A percentile compares a stretch with the other conserved stretches of the same genome.
Evolutionary conservation across 2,329 filamentous ascomycete species (phyloP).

Genomic region (Trichoderma semiorbis): DNA sequence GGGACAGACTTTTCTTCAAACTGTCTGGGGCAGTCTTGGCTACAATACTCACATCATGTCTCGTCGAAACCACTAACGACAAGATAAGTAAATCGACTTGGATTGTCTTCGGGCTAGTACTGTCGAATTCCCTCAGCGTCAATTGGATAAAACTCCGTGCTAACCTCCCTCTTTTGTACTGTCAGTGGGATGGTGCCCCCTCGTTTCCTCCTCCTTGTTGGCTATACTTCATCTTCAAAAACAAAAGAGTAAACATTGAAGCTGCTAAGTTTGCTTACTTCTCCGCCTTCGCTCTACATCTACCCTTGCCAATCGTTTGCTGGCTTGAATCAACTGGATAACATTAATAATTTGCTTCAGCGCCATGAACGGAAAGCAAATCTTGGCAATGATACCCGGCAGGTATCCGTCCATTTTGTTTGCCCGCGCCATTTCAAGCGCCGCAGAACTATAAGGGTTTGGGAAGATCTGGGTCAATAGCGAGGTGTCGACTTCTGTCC

Average conservation of each 20-base stretch:
- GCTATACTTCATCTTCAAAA: too few species aligned
- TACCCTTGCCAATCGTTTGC: constrained; percentile 79
- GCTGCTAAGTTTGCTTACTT: neutral
- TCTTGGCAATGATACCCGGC: constrained; percentile 66
- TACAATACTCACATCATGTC: too few species aligned
- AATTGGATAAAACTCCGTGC: too few species aligned
- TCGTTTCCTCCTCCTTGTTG: too few species aligned
- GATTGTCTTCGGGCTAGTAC: neutral
- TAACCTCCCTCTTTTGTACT: too few species aligned
- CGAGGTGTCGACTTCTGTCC: constrained; percentile 64
- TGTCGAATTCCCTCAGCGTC: too few species aligned
- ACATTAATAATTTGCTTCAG: constrained; percentile 91
- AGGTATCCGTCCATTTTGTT: constrained; percentile 79
- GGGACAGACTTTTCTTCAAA: too few species aligned
- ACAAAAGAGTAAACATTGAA: too few species aligned
- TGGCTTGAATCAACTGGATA: constrained; percentile 87
- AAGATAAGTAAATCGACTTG: too few species aligned
- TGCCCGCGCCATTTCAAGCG: constrained; percentile 83
- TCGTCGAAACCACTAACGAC: too few species aligned
- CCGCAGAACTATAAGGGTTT: constrained; percentile 84
- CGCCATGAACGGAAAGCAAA: constrained; percentile 81
- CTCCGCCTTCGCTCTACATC: neutral
- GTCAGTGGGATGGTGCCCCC: too few species aligned
- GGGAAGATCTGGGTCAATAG: constrained; percentile 71
- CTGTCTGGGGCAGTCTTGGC: too few species aligned